Evolutionary conservation across 257 asterid species (phyloP).

Genomic region (Petrea volubilis): DNA sequence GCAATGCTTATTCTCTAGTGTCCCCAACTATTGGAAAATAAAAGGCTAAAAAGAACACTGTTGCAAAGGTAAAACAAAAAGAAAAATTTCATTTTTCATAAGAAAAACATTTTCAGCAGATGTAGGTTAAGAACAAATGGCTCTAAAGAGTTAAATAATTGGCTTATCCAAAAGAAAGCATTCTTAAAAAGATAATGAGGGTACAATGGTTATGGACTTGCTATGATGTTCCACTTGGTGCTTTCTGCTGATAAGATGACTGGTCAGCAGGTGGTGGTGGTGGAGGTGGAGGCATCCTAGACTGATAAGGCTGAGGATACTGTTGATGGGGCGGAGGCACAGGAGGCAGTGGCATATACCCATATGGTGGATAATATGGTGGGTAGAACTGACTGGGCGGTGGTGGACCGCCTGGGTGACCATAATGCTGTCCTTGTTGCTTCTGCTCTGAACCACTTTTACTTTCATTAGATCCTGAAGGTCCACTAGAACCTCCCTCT

Average conservation of each 20-base stretch:
- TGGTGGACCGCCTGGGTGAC: slow-evolving; percentile 58
- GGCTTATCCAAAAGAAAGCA: neutral
- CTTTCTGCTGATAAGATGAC: slow-evolving; percentile 45
- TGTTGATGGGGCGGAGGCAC: slow-evolving; percentile 66
- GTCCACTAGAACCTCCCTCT: slow-evolving; percentile 68
- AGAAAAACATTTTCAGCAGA: neutral
- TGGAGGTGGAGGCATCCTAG: slow-evolving; percentile 50
- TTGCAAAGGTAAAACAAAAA: neutral
- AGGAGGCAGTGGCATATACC: slow-evolving; percentile 68
- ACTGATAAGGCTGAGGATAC: slow-evolving; percentile 51
- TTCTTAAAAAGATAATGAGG: neutral
- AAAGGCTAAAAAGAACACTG: neutral
- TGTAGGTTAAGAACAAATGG: neutral
- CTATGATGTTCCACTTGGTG: slow-evolving; percentile 33
- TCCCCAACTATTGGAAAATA: neutral
- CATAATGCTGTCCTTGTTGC: slow-evolving; percentile 42
- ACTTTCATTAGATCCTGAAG: slow-evolving; percentile 56
- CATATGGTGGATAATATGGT: slow-evolving; percentile 66
- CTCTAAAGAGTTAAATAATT: neutral
- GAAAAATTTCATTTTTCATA: neutral
- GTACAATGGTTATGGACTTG: slow-evolving; percentile 22
- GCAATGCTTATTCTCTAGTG: too few relatives aligned
- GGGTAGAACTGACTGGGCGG: slow-evolving; percentile 81
- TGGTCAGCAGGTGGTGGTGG: slow-evolving; percentile 46
- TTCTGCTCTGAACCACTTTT: slow-evolving; percentile 43